Percentiles rank a stretch among this genome's conserved stretches.
Evolutionary conservation across 1,284 basidiomycete genomes (phyloP).

Genomic region (Apiotrichum porosum): DNA sequence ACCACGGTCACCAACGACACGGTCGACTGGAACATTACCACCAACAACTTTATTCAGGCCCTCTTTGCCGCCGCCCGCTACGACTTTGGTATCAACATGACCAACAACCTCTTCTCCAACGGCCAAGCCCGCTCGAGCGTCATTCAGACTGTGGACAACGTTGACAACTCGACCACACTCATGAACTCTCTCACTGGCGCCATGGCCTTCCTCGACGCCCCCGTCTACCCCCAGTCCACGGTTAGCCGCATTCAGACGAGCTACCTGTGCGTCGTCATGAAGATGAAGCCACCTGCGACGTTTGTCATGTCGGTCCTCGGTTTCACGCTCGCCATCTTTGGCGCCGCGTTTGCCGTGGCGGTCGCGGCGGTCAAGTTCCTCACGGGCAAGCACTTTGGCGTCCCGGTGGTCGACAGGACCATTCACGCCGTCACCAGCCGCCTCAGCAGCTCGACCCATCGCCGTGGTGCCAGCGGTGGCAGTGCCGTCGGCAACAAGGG

Average conservation of each 20-base stretch:
- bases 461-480: neutral
- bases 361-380: slow-evolving; percentile 11
- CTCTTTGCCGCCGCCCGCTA: slow-evolving; percentile 17
- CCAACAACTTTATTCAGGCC: slow-evolving; percentile 15
- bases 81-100: slow-evolving; percentile 20
- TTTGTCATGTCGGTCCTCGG: slow-evolving; percentile 15
- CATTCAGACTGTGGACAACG: slow-evolving; percentile 3
- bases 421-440: neutral
- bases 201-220: slow-evolving; percentile 3
- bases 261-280: slow-evolving; percentile 14
- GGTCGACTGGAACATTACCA: slow-evolving; percentile 8
- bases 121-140: slow-evolving; percentile 1
- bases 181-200: slow-evolving; percentile 11
- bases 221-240: slow-evolving; percentile 4
- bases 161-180: slow-evolving; percentile 7
- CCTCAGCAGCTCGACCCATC: neutral
- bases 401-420: neutral
- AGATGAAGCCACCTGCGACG: slow-evolving; percentile 14
- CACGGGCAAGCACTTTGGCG: slow-evolving; percentile 7
- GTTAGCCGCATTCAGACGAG: slow-evolving; percentile 13
- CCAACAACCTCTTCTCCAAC: slow-evolving; percentile 16
- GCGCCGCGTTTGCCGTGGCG: slow-evolving; percentile 11
- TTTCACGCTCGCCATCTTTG: slow-evolving; percentile 16
- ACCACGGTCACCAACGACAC: neutral
- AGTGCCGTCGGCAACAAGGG: neutral